Base-by-base conservation (phyloP, 2,329 filamentous ascomycete genomes). In the Ampelomyces quisqualis region DNA sequence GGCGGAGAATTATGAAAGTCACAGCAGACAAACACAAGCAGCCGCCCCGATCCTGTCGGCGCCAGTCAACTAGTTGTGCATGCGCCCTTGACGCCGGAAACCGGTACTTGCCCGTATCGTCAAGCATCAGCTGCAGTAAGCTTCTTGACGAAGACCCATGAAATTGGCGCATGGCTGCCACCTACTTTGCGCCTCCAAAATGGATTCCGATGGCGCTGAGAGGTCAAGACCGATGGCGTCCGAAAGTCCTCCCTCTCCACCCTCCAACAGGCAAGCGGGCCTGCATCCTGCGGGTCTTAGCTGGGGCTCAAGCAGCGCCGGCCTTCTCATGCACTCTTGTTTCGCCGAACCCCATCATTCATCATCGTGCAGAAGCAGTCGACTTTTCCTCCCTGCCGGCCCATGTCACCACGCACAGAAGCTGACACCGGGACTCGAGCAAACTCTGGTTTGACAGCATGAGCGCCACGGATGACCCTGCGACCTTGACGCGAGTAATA, bases 231-330 rank as follows among this genome's bases (percentile, higher is more conserved):
- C 38, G 29, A 42, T 41, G 22, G 42, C 38, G 40, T 40, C 50
- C 53, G 43, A 47, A 40, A 41, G 45, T 34, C 40, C 38, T 40
- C 24, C 43, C 32, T 29, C 27, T 38, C 35, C 45, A 47, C 51
- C 51, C 49, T 52, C 45, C 49, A 43, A 43, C 44, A 57, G 41
- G 46, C 48, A 57, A 56, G 57, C 53, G 53, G 49, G 57, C 45
- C 58, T 57, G 54, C 56, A 49, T 48, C 44, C 54, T 57, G 57
- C 52, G 45, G 47, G 54, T 38, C 52, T 43, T 52, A 51, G 43
- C 49, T 54, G 40, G 47, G 43, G 44, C 43, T 52, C 48, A 47
- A 51, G 49, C 40, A 45, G 52, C 49, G 55, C 53, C 56, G 54
- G 42, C 45, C 47, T 55, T 54, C 33, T 45, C 39, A 56, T 56